phyloP scores from a whole-genome alignment of 345 rosid genomes.

The Lenwebbia sp. region DNA sequence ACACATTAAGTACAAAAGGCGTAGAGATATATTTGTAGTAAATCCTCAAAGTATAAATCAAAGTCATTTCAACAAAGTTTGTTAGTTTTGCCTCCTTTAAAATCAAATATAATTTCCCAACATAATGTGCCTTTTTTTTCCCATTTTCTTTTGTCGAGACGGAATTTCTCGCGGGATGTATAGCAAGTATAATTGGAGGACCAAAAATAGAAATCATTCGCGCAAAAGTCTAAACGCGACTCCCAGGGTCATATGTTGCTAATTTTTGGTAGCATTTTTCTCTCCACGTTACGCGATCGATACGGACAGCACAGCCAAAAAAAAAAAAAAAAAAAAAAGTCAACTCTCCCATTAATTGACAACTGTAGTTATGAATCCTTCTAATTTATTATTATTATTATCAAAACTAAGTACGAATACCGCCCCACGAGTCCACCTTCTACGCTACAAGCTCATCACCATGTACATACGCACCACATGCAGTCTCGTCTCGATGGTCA shows the following conservation, averaged over 20 bases:
- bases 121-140: no score
- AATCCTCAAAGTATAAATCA: no score
- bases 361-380: background rate
- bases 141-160: no score
- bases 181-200: background rate
- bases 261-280: background rate
- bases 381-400: no score
- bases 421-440: background rate
- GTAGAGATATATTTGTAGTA: no score
- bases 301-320: background rate
- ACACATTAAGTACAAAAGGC: no score
- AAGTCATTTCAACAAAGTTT: no score
- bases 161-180: background rate
- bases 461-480: background rate
- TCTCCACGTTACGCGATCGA: background rate
- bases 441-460: background rate
- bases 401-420: no score
- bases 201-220: background rate
- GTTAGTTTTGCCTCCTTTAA: no score
- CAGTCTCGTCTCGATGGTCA: background rate
- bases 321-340: background rate
- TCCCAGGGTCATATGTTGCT: background rate
- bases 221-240: background rate
- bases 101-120: no score
- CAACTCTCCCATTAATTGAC: background rate